Percentiles rank a stretch among this genome's conserved stretches.
These are phyloP conservation scores for Synura sp. DNA, from an alignment of 352 stramenopile genomes.

Conservation along the genomic window DNA sequence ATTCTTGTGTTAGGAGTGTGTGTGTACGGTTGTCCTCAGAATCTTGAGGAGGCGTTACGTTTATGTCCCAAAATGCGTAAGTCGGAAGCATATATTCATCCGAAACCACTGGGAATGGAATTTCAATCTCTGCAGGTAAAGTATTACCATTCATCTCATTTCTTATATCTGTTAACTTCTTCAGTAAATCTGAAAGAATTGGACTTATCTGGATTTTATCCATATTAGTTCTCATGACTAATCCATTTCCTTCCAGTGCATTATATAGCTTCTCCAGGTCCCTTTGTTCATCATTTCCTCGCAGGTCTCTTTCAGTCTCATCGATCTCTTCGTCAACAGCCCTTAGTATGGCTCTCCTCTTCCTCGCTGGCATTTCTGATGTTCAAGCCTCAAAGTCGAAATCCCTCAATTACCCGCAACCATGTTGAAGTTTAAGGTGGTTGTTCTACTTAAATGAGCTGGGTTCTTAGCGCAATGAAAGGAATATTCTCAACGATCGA, in stretches of 20 bases:
- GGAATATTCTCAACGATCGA: slow-evolving; percentile 29
- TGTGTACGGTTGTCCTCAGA: slow-evolving; percentile 20
- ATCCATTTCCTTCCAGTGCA: slow-evolving; percentile 20
- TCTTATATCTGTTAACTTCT: slow-evolving; percentile 30
- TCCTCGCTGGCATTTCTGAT: slow-evolving; percentile 29
- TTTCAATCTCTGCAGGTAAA: slow-evolving; percentile 34
- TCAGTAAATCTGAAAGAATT: slow-evolving; percentile 35
- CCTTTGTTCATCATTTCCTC: slow-evolving; percentile 4
- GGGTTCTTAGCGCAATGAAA: slow-evolving; percentile 30
- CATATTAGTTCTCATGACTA: slow-evolving; percentile 22
- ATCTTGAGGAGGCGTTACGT: no score
- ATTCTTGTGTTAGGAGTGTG: slow-evolving; percentile 31
- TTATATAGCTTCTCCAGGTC: slow-evolving; percentile 28
- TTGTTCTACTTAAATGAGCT: no score
- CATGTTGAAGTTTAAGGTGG: slow-evolving; percentile 31
- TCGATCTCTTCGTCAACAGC: slow-evolving; percentile 9
- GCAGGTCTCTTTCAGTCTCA: background rate
- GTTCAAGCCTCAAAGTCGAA: slow-evolving; percentile 30
- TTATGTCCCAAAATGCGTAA: slow-evolving; percentile 34
- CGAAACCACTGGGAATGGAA: slow-evolving; percentile 34
- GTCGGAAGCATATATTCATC: slow-evolving; percentile 18
- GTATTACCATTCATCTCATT: slow-evolving; percentile 30
- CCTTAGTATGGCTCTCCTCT: slow-evolving; percentile 25
- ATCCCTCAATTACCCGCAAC: slow-evolving; percentile 32
- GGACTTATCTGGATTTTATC: slow-evolving; percentile 21